phyloP scores from a whole-genome alignment of 495 filamentous ascomycete genomes.

The Tuber aestivum region DNA sequence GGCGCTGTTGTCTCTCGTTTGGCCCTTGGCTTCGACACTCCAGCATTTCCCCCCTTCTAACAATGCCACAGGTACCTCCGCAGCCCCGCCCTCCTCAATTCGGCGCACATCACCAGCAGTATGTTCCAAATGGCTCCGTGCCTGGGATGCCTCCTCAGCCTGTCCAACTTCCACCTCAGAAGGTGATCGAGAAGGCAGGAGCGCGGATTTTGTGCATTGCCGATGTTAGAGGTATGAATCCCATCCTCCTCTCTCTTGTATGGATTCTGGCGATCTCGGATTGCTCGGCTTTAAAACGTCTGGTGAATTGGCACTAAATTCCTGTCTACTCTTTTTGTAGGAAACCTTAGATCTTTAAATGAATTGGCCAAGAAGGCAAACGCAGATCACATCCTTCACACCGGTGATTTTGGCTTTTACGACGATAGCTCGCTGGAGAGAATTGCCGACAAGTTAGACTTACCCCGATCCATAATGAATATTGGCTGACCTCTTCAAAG shows the following conservation, averaged over 20 bases:
- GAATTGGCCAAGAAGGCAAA: slow-evolving; percentile 87
- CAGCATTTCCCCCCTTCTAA: slow-evolving; percentile 18
- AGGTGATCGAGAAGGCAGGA: slow-evolving; percentile 78
- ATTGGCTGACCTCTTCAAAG: slow-evolving; percentile 50
- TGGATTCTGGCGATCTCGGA: background rate
- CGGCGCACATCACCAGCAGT: slow-evolving; percentile 48
- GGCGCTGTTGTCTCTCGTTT: slow-evolving; percentile 23
- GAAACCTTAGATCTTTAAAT: slow-evolving; percentile 91
- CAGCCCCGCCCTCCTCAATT: slow-evolving; percentile 41
- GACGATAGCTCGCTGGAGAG: slow-evolving; percentile 91
- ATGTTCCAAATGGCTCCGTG: slow-evolving; percentile 50
- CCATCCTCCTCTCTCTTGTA: background rate
- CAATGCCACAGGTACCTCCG: slow-evolving; percentile 26
- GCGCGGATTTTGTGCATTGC: slow-evolving; percentile 90
- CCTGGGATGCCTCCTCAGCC: slow-evolving; percentile 50
- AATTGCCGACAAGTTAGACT: slow-evolving; percentile 93
- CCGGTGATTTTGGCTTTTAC: slow-evolving; percentile 99
- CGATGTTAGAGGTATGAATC: slow-evolving; percentile 81
- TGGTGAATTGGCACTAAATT: background rate
- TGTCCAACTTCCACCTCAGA: slow-evolving; percentile 53
- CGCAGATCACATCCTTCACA: slow-evolving; percentile 95
- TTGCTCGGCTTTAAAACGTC: background rate
- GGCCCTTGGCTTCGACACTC: background rate
- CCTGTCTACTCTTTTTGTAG: slow-evolving; percentile 47
- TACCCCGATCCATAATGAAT: slow-evolving; percentile 8